phyloP scores from a whole-genome alignment of 2,329 filamentous ascomycete species.

The Magnaporthales sp. region DNA sequence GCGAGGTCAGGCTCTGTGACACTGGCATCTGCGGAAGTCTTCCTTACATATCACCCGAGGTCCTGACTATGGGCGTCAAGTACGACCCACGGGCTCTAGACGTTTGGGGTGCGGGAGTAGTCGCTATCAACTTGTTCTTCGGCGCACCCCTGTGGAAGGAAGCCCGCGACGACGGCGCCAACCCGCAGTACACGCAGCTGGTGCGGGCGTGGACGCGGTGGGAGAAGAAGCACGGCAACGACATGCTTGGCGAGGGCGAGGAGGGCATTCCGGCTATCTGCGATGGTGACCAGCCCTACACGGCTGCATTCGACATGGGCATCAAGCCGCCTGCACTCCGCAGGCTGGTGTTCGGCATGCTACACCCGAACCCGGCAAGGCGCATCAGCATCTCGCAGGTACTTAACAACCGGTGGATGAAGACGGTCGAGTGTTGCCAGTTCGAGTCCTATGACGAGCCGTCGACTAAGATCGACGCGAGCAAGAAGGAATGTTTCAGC shows the following conservation, averaged over 20 bases:
- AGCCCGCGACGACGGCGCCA: slow-evolving; percentile 42
- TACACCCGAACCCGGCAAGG: slow-evolving; percentile 66
- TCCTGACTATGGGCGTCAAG: slow-evolving; percentile 56
- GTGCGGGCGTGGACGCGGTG: slow-evolving; percentile 61
- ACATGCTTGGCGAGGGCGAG: slow-evolving; percentile 13
- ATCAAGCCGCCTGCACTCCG: slow-evolving; percentile 61
- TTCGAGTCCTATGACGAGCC: slow-evolving; percentile 61
- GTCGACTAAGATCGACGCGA: slow-evolving; percentile 50
- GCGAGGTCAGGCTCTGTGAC: slow-evolving; percentile 59
- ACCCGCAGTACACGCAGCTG: slow-evolving; percentile 55
- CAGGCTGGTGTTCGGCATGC: slow-evolving; percentile 68
- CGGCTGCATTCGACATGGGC: slow-evolving; percentile 53
- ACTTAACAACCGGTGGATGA: slow-evolving; percentile 63
- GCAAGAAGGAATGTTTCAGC: slow-evolving; percentile 40
- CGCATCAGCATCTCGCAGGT: slow-evolving; percentile 64
- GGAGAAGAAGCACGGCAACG: slow-evolving; percentile 41
- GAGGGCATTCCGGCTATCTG: slow-evolving; percentile 25
- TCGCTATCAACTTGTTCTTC: slow-evolving; percentile 70
- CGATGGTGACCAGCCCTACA: slow-evolving; percentile 57
- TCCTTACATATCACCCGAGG: slow-evolving; percentile 83
- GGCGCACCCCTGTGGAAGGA: slow-evolving; percentile 66
- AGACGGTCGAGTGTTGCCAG: slow-evolving; percentile 71
- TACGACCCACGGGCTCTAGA: slow-evolving; percentile 73
- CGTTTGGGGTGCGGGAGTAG: slow-evolving; percentile 78
- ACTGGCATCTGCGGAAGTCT: slow-evolving; percentile 79